A percentile compares a stretch with the other conserved stretches of the same genome.
Evolutionary conservation across 2,329 filamentous ascomycete species (phyloP).

Genomic region (Colletotrichum phormii): DNA sequence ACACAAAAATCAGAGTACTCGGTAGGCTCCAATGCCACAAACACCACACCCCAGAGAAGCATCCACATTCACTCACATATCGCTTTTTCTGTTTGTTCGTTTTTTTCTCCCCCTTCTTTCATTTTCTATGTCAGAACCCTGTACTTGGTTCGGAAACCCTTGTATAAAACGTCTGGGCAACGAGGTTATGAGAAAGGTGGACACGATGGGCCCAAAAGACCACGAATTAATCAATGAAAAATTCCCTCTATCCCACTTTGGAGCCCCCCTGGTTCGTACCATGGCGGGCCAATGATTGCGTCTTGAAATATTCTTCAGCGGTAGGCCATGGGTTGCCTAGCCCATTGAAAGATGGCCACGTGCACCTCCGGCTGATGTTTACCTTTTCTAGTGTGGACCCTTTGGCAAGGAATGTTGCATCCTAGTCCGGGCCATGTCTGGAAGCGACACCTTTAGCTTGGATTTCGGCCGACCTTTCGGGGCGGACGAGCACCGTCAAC

Average conservation of each 20-base stretch:
- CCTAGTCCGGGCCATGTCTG: constrained; percentile 22
- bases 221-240: constrained; percentile 36
- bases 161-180: constrained; percentile 30
- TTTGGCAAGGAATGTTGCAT: constrained; percentile 25
- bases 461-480: constrained; percentile 21
- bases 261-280: constrained; percentile 26
- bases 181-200: constrained; percentile 35
- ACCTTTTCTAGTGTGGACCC: constrained; percentile 33
- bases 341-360: constrained; percentile 36
- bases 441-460: constrained; percentile 32
- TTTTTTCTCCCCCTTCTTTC: neutral
- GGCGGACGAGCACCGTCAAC: neutral
- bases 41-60: constrained; percentile 4
- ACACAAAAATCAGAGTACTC: constrained; percentile 2
- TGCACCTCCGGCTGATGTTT: constrained; percentile 36
- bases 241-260: constrained; percentile 34
- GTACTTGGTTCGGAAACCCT: constrained; percentile 16
- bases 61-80: constrained; percentile 32
- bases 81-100: constrained; percentile 5
- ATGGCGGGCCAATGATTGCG: constrained; percentile 27
- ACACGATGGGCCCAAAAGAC: constrained; percentile 31
- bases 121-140: constrained; percentile 28
- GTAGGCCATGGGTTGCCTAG: constrained; percentile 33
- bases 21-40: neutral
- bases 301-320: constrained; percentile 35